Conservation (phyloP, 2,329 filamentous ascomycete genomes). For the Aureobasidium subglaciale region DNA sequence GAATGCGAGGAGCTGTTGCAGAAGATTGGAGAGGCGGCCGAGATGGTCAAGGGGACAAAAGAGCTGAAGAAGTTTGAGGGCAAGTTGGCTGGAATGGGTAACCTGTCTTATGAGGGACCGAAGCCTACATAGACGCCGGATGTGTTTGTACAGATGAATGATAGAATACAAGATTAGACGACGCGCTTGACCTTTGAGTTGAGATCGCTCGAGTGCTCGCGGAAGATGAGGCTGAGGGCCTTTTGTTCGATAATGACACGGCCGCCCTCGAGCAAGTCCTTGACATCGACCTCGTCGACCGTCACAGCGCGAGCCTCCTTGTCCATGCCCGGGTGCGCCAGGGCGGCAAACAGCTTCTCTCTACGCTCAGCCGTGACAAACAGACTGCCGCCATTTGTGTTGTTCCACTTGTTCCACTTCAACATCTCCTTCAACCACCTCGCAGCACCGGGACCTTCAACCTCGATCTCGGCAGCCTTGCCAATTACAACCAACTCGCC, state of each 20-base stretch:
- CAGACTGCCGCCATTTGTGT: constrained; percentile 60
- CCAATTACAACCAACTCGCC: constrained; percentile 84
- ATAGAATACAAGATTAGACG: not conserved
- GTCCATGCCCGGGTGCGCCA: constrained; percentile 54
- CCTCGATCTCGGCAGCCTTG: constrained; percentile 64
- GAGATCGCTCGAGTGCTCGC: constrained; percentile 60
- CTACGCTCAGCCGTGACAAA: constrained; percentile 61
- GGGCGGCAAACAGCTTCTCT: constrained; percentile 57
- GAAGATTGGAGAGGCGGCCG: constrained; percentile 40
- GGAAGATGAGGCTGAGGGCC: constrained; percentile 69
- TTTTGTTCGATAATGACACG: constrained; percentile 79
- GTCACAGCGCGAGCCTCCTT: constrained; percentile 62
- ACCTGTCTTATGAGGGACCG: constrained; percentile 39
- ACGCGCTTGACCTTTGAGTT: not conserved
- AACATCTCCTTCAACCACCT: constrained; percentile 63
- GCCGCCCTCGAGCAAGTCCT: constrained; percentile 80
- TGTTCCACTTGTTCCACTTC: constrained; percentile 61
- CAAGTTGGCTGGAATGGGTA: constrained; percentile 37
- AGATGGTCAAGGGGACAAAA: constrained; percentile 36
- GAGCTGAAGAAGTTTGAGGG: constrained; percentile 44
- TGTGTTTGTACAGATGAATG: not conserved
- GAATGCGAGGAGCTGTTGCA: constrained; percentile 56
- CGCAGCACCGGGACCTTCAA: constrained; percentile 23
- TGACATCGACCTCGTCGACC: constrained; percentile 82
- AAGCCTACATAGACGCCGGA: constrained; percentile 12